Base-by-base conservation (phyloP, 257 asterid genomes). In the Sherardia arvensis region DNA sequence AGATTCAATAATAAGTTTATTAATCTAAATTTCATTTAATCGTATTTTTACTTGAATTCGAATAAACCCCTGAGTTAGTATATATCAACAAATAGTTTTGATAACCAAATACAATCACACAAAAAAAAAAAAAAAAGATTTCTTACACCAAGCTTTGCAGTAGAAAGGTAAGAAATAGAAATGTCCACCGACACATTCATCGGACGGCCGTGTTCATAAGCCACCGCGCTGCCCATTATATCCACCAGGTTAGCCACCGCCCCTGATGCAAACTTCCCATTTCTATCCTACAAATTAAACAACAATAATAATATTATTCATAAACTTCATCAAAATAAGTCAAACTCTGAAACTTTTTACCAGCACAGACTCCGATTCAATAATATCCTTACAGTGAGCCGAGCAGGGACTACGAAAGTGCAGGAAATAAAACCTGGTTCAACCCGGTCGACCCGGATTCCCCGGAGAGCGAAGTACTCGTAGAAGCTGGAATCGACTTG, bases 321-420 rank as follows among this genome's bases (percentile, higher is more conserved):
- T n/a, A 0, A 9, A 36, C 0, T 9, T 1, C 47, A 9, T 12
- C 18, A 10, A 9, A 38, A 38, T 1, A 15, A n/a, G 17, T 18
- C 34, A 67, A 67, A 64, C 3, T 25, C 26, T 10, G 63, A 55
- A 12, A 12, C 27, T 21, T n/a, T n/a, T n/a, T n/a, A n/a, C n/a
- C n/a, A n/a, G n/a, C n/a, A n/a, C n/a, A n/a, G n/a, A n/a, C n/a
- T n/a, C n/a, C n/a, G 47, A 3, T 1, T 38, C 5, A 38, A 10
- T 38, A 10, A n/a, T 40, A 29, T 27, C 9, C 81, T 74, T 77
- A 86, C 95, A 10, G 76, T 72, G 76, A 89, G 97, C 48, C 91
- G 95, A 69, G 78, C 78, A 36, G 94, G 95, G 67, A 87, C 97
- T 83, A 69, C 76, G 81, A 84, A 77, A 61, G 91, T 73, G 84